phyloP scores from a whole-genome alignment of 257 asterid species.

The Solanum piurae region DNA sequence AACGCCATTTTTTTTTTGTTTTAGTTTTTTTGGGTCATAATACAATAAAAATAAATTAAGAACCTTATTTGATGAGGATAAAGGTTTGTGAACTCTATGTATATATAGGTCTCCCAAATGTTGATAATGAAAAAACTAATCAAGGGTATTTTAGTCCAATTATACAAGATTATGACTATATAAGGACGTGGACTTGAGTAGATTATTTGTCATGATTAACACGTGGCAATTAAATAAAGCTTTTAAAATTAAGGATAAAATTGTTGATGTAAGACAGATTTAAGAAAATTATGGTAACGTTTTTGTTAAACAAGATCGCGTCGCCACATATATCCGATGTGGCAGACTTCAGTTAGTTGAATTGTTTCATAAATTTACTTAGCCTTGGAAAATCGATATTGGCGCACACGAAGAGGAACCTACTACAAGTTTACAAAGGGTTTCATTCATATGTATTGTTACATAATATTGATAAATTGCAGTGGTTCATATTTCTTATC shows the following conservation, averaged over 20 bases:
- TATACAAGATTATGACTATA: not conserved
- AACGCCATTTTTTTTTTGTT: not conserved
- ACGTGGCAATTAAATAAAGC: not conserved
- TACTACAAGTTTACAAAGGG: not conserved
- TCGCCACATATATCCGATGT: not conserved
- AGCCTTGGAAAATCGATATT: not conserved
- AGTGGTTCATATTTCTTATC: too few relatives aligned
- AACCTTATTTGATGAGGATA: not conserved
- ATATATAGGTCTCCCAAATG: not conserved
- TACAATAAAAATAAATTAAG: not conserved
- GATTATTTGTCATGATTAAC: not conserved
- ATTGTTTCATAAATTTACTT: not conserved
- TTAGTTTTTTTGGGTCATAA: not conserved
- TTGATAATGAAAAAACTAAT: not conserved
- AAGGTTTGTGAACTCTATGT: not conserved
- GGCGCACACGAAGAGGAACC: not conserved
- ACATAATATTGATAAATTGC: too few relatives aligned
- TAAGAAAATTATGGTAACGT: not conserved
- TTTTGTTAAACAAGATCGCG: not conserved
- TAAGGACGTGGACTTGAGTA: not conserved
- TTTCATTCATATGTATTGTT: too few relatives aligned
- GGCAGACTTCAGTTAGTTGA: not conserved
- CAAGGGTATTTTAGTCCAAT: not conserved
- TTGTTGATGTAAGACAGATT: not conserved
- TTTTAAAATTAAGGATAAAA: not conserved